Base-by-base conservation (phyloP, 345 rosid genomes). In the Rhizophora apiculata region DNA sequence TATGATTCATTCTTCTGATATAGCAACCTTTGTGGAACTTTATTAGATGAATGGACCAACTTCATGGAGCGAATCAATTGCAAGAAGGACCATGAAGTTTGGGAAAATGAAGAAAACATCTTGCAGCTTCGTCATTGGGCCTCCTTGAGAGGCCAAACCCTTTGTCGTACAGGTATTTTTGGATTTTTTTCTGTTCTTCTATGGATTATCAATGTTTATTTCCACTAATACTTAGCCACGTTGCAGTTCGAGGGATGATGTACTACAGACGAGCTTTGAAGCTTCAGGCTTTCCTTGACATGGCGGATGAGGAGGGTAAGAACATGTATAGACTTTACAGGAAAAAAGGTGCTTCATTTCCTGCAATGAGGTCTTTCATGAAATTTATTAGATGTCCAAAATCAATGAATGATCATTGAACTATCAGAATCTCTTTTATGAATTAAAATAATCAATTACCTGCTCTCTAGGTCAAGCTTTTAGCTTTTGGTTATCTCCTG, bases 271-370 rank as follows among this genome's bases (percentile, higher is more conserved):
- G 99, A 55, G 99, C 99, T 69, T 78, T 95, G 75, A 95, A 83
- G 90, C 96, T 95, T 80, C 99, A 95, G 79, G 97, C 97, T 75
- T 95, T 92, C 74, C 96, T 95, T 77, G 99, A 95, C 85, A 92
- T 95, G 99, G 99, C 99, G 83, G 34, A 39, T 72, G 96, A 92
- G 79, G 64, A 43, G 51, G 96, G 99, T 95, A 80, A 74, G 76
- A 60, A 58, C 64, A 22, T 65, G 8, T 55, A 9, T n/a, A 26
- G 27, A 55, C 15, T 8, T 8, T 26, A 55, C 15, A 55, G 27
- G 26, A 55, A 55, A 52, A n/a, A 34, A 39, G 29, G 49, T 20
- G 59, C 55, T 68, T 63, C 20, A 26, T 52, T 63, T 37, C 65
- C 54, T 32, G 8, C 34, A 48, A n/a, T 68, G 52, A 30, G 64